These are phyloP conservation scores for Saccharomyces hybrid DNA, from an alignment of 1,139 yeast species.

Conservation along the genomic window DNA sequence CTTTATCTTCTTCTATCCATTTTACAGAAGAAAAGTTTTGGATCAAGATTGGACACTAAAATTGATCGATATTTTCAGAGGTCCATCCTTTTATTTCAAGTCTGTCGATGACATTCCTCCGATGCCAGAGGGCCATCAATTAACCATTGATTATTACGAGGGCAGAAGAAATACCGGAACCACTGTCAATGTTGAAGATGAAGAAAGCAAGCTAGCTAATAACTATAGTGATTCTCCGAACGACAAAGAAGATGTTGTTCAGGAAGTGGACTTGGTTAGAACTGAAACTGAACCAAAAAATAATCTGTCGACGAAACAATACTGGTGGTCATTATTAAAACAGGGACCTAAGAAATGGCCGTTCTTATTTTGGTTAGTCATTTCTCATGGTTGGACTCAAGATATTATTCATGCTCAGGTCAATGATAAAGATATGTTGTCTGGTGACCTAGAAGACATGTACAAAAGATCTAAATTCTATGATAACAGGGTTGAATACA, in stretches of 20 bases:
- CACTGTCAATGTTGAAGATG: conserved; percentile 16
- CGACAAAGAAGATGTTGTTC: conserved; percentile 2
- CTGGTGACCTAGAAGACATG: conserved; percentile 41
- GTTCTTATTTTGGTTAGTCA: conserved; percentile 40
- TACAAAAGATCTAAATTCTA: conserved; percentile 57
- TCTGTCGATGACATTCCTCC: conserved; percentile 57
- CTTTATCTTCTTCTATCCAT: conserved; percentile 53
- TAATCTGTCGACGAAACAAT: conserved; percentile 35
- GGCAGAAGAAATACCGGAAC: conserved; percentile 44
- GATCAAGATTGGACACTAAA: conserved; percentile 61
- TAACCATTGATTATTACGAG: conserved; percentile 56
- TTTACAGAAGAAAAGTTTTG: conserved; percentile 52
- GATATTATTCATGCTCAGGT: conserved; percentile 54
- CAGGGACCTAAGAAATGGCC: conserved; percentile 51
- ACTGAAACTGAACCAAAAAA: conserved; percentile 20
- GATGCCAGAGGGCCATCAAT: conserved; percentile 49
- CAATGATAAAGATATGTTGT: conserved; percentile 20
- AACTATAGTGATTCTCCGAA: conserved; percentile 7
- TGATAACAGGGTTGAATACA: conserved; percentile 63
- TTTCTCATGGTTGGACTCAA: conserved; percentile 56
- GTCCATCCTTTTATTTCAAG: conserved; percentile 52
- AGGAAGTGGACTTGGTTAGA: conserved; percentile 1
- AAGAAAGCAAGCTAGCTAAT: conserved; percentile 17
- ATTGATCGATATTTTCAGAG: conserved; percentile 50
- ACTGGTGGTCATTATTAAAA: conserved; percentile 40